phyloP scores from a whole-genome alignment of 257 asterid genomes.

The Craterostigma plantagineum region DNA sequence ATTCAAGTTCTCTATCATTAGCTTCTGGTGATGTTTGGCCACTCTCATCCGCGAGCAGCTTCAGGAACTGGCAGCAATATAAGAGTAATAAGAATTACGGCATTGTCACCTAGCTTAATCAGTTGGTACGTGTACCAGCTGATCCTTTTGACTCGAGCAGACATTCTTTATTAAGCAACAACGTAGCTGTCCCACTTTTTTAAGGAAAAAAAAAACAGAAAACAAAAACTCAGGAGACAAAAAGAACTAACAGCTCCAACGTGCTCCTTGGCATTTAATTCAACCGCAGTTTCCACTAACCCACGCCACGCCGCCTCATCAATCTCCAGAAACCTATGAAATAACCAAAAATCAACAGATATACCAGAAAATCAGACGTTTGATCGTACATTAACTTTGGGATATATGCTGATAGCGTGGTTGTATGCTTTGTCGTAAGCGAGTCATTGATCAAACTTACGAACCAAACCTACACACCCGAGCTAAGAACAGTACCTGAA shows the following conservation, averaged over 20 bases:
- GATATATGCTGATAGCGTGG: too few relatives aligned
- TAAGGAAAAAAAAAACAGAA: too few relatives aligned
- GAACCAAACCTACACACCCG: too few relatives aligned
- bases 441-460: too few relatives aligned
- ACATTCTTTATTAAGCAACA: too few relatives aligned
- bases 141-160: too few relatives aligned
- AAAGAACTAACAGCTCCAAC: slow-evolving; percentile 55
- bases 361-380: too few relatives aligned
- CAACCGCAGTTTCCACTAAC: slow-evolving; percentile 58
- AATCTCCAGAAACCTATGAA: slow-evolving; percentile 47
- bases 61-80: slow-evolving; percentile 35
- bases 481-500: too few relatives aligned
- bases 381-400: too few relatives aligned
- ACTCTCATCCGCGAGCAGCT: slow-evolving; percentile 51
- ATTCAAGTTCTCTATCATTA: slow-evolving; percentile 35
- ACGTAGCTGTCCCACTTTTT: too few relatives aligned
- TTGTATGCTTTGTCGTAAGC: too few relatives aligned
- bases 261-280: slow-evolving; percentile 36
- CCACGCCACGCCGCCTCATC: slow-evolving; percentile 59
- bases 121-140: neutral
- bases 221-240: neutral
- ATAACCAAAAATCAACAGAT: neutral
- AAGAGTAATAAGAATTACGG: slow-evolving; percentile 3
- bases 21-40: slow-evolving; percentile 28
- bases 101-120: neutral